A percentile compares a stretch with the other conserved stretches of the same genome.
These are phyloP conservation scores for Gymnopilus dilepis DNA, from an alignment of 768 basidiomycete species.

Conservation along the genomic window DNA sequence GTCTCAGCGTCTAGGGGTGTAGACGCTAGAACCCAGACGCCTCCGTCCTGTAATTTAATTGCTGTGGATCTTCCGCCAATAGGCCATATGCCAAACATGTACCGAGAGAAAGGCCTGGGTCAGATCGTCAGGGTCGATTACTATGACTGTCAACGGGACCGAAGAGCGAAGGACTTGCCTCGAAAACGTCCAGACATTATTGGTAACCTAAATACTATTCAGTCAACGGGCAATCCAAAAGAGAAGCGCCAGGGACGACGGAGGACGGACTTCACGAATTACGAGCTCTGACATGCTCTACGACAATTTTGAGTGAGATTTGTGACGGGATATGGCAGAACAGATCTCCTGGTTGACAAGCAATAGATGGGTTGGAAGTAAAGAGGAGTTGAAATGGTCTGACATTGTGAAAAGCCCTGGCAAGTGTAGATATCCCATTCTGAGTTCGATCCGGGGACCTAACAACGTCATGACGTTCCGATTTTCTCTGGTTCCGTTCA, in stretches of 20 bases:
- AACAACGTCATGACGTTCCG: background rate
- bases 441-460: background rate
- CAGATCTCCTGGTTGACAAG: background rate
- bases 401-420: background rate
- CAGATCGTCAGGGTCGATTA: background rate
- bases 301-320: too few species aligned
- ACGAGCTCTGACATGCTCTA: conserved; percentile 34
- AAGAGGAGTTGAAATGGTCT: background rate
- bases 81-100: conserved; percentile 69
- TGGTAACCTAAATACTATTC: conserved; percentile 42
- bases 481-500: too few species aligned
- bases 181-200: conserved; percentile 71
- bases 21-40: conserved; percentile 85
- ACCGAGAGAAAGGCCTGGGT: conserved; percentile 69
- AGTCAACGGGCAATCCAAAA: background rate
- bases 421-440: background rate
- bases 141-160: background rate
- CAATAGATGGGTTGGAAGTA: background rate
- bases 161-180: conserved; percentile 38
- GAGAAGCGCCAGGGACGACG: background rate
- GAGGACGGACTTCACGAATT: conserved; percentile 41
- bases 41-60: conserved; percentile 66
- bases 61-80: conserved; percentile 88
- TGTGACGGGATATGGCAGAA: background rate
- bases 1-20: conserved; percentile 73